These are phyloP conservation scores for Candida anutae DNA, from an alignment of 1,139 yeast genomes.

Conservation along the genomic window DNA sequence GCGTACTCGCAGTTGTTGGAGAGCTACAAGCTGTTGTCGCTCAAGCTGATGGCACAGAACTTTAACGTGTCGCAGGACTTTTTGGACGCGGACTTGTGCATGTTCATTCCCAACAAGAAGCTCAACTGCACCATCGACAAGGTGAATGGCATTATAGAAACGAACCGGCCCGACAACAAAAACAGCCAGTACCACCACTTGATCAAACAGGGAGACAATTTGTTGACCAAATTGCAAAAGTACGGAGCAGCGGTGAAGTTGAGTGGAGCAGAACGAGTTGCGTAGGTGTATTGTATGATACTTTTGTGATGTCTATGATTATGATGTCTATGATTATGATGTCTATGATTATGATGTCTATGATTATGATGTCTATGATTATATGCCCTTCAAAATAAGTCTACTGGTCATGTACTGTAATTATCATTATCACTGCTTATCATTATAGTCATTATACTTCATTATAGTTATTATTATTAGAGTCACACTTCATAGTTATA, in stretches of 20 bases:
- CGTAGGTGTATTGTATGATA: no score
- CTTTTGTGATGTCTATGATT: no score
- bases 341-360: no score
- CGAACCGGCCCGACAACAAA: conserved; percentile 93
- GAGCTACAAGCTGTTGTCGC: conserved; percentile 83
- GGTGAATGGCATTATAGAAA: conserved; percentile 91
- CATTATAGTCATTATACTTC: no score
- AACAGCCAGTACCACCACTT: conserved; percentile 86
- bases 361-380: no score
- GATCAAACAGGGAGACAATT: conserved; percentile 86
- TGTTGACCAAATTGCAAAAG: conserved; percentile 90
- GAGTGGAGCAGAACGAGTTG: conserved; percentile 78
- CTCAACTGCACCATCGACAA: conserved; percentile 93
- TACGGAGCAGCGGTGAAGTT: conserved; percentile 96
- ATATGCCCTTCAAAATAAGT: no score
- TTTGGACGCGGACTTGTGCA: conserved; percentile 74
- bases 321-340: no score
- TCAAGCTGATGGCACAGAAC: conserved; percentile 89
- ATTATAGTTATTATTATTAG: no score
- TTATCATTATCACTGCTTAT: no score
- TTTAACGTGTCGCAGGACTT: conserved; percentile 86
- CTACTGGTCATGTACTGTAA: no score
- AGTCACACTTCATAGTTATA: no score
- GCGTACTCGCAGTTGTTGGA: conserved; percentile 93
- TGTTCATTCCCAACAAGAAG: conserved; percentile 87